Evolutionary conservation across 192 early-diverging fungal genomes (phyloP).

Genomic region (Mortierella antarctica): DNA sequence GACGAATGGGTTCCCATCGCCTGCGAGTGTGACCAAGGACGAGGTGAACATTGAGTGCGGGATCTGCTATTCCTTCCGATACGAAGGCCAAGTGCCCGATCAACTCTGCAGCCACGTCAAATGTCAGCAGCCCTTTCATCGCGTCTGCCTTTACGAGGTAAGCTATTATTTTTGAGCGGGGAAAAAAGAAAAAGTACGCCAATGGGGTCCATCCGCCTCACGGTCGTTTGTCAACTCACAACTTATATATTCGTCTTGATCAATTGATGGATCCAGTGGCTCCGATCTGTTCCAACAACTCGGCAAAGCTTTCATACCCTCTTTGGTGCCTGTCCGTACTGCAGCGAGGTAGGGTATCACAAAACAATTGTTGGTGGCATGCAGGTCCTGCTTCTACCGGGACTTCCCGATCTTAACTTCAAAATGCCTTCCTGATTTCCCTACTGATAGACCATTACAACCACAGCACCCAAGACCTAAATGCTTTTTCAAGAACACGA

Average conservation of each 20-base stretch:
- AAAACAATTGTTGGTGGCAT: not conserved
- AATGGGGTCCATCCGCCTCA: not conserved
- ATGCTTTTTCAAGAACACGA: not conserved
- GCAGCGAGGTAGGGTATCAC: slow-evolving; percentile 21
- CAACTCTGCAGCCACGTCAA: slow-evolving; percentile 39
- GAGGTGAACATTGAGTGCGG: slow-evolving; percentile 48
- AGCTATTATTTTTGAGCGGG: not conserved
- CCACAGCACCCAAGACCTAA: slow-evolving; percentile 33
- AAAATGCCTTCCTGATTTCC: not conserved
- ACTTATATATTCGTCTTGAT: not conserved
- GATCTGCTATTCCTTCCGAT: slow-evolving; percentile 47
- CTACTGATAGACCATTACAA: slow-evolving; percentile 37
- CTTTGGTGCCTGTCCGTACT: slow-evolving; percentile 47
- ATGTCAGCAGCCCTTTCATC: slow-evolving; percentile 46
- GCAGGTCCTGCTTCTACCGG: not conserved
- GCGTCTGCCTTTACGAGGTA: slow-evolving; percentile 41
- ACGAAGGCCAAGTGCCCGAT: slow-evolving; percentile 43
- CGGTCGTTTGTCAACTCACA: not conserved
- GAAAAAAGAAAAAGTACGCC: not conserved
- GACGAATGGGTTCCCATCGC: slow-evolving; percentile 35
- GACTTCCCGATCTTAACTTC: not conserved
- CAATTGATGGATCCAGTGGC: slow-evolving; percentile 14
- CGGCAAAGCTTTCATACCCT: slow-evolving; percentile 51
- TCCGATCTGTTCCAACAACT: slow-evolving; percentile 32
- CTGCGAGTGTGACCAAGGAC: slow-evolving; percentile 24